Evolutionary conservation across 1,139 yeast genomes (phyloP).

Genomic region (Magnusiomyces magnusii): DNA sequence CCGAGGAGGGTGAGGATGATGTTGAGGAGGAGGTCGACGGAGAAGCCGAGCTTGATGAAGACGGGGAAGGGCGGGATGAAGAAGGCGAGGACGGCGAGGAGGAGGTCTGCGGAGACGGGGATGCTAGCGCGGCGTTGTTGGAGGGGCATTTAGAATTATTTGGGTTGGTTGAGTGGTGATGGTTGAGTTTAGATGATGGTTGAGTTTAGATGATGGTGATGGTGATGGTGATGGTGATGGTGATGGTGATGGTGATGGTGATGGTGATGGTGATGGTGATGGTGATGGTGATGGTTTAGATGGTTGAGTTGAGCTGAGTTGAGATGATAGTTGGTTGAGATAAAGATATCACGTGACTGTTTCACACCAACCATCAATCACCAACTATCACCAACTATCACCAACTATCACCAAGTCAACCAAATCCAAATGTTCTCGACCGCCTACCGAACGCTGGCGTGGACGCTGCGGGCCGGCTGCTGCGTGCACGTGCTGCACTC

Average conservation of each 20-base stretch:
- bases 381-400: neutral
- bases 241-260: too few species aligned
- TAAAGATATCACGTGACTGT: too few species aligned
- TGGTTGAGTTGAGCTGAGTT: too few species aligned
- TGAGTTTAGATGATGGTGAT: too few species aligned
- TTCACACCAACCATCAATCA: too few species aligned
- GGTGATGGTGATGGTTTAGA: too few species aligned
- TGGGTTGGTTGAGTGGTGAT: neutral
- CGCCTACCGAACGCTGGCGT: constrained; percentile 17
- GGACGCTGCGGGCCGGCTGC: constrained; percentile 54
- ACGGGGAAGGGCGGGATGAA: constrained; percentile 69
- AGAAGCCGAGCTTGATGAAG: constrained; percentile 56
- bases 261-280: too few species aligned
- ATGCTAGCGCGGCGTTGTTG: neutral
- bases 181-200: too few species aligned
- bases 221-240: too few species aligned
- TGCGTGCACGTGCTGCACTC: constrained; percentile 59
- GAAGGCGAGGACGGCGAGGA: constrained; percentile 52
- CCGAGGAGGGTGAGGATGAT: constrained; percentile 52
- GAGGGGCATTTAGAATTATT: too few species aligned
- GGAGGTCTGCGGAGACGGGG: constrained; percentile 35
- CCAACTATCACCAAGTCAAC: neutral
- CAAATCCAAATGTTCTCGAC: neutral
- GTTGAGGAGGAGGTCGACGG: constrained; percentile 54
- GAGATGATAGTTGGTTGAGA: too few species aligned